phyloP scores from a whole-genome alignment of 2,329 filamentous ascomycete genomes.

The Helminthosporium solani region DNA sequence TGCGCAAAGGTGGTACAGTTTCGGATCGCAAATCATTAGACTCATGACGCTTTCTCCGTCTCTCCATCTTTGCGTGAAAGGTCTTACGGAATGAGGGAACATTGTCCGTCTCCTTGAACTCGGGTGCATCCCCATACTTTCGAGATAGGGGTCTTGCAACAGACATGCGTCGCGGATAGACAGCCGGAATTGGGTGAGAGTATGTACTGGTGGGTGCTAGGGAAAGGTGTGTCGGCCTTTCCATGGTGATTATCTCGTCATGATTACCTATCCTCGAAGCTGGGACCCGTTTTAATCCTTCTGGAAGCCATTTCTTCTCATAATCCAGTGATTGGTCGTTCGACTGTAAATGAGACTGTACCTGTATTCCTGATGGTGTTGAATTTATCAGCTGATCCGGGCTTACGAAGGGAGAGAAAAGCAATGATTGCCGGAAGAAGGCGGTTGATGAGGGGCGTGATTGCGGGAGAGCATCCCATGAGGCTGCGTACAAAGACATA shows the following conservation, averaged over 20 bases:
- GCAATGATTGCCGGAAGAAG: slow-evolving; percentile 10
- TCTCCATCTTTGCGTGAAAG: slow-evolving; percentile 5
- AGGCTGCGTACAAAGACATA: slow-evolving; percentile 18
- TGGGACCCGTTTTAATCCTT: background rate
- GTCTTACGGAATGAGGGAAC: slow-evolving; percentile 5
- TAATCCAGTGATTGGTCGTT: background rate
- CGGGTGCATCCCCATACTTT: background rate
- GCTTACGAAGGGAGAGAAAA: slow-evolving; percentile 10
- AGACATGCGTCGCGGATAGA: background rate
- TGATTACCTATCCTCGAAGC: background rate
- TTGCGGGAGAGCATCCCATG: slow-evolving; percentile 11
- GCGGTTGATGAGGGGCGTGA: background rate
- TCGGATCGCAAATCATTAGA: background rate
- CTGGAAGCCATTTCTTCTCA: background rate
- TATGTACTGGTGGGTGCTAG: background rate
- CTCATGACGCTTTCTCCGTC: background rate
- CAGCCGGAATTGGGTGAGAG: background rate
- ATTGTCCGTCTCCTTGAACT: background rate
- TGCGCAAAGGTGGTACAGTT: slow-evolving; percentile 17
- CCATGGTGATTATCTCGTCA: background rate
- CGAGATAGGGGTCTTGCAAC: background rate
- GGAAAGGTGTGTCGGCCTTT: background rate
- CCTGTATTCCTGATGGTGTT: background rate
- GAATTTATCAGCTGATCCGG: background rate
- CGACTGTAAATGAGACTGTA: background rate